These are phyloP conservation scores for Pseudoscleropodium purum DNA, from an alignment of 225 moss, liverwort and hornwort genomes.

Conservation along the genomic window DNA sequence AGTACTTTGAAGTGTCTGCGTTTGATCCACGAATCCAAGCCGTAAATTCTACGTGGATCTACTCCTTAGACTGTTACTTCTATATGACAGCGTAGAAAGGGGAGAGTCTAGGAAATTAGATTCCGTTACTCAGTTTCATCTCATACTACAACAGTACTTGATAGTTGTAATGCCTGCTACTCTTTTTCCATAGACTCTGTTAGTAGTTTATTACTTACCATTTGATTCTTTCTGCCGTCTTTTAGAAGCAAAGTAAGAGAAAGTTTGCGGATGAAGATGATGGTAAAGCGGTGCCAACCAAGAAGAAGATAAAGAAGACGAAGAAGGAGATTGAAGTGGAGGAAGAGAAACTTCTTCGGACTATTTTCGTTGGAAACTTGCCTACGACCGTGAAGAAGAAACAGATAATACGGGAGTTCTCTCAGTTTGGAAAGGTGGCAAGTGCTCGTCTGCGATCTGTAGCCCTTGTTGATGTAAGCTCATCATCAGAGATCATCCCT, in stretches of 20 bases:
- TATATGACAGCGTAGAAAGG: neutral
- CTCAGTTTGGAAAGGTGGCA: slow-evolving; percentile 75
- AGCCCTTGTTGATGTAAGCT: slow-evolving; percentile 83
- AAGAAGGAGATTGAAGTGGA: slow-evolving; percentile 43
- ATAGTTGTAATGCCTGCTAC: neutral
- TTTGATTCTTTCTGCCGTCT: neutral
- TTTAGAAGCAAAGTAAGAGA: slow-evolving; percentile 49
- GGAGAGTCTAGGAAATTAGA: neutral
- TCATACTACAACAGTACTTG: neutral
- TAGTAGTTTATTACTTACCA: neutral
- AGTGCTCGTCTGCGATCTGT: slow-evolving; percentile 79
- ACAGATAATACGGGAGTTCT: slow-evolving; percentile 69
- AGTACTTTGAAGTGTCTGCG: neutral
- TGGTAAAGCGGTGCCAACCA: slow-evolving; percentile 10
- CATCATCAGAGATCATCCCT: neutral
- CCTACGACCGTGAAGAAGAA: slow-evolving; percentile 64
- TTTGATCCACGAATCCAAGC: neutral
- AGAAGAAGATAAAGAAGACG: slow-evolving; percentile 46
- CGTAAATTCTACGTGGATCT: neutral
- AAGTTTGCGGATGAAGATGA: slow-evolving; percentile 48
- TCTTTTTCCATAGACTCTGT: neutral
- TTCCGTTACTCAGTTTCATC: neutral
- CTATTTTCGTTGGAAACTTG: slow-evolving; percentile 85
- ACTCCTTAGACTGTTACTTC: neutral
- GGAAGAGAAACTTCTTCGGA: slow-evolving; percentile 59